A percentile compares a stretch with the other conserved stretches of the same genome.
Conservation (phyloP, 2,329 filamentous ascomycete species). For the Scytalidium sp. region DNA sequence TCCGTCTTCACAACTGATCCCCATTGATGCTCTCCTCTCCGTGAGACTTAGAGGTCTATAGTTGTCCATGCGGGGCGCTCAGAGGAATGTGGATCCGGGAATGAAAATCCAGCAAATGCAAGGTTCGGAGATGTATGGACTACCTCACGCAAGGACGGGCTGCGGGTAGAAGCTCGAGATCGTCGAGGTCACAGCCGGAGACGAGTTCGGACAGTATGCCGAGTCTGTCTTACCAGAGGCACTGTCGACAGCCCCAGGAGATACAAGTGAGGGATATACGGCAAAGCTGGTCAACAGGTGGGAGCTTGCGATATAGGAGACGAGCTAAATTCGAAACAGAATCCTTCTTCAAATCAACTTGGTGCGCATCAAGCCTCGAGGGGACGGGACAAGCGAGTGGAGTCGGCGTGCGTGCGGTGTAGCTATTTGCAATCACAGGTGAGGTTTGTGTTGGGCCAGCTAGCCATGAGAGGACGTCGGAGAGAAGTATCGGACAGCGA, state of each 20-base stretch:
- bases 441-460: background rate
- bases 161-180: background rate
- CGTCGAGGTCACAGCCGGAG: background rate
- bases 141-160: background rate
- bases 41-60: constrained; percentile 56
- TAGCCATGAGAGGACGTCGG: background rate
- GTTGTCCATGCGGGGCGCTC: constrained; percentile 20
- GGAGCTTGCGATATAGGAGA: background rate
- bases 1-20: constrained; percentile 47
- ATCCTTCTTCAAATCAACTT: background rate
- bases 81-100: background rate
- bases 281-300: background rate
- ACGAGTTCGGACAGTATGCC: background rate
- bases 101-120: background rate
- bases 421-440: background rate
- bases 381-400: background rate
- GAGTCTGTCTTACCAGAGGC: background rate
- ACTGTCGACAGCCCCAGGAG: background rate
- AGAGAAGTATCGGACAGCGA: background rate
- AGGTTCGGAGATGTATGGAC: background rate
- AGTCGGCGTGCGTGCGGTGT: background rate
- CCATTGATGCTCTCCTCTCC: constrained; percentile 56
- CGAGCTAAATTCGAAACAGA: background rate
- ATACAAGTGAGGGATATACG: too few relatives aligned
- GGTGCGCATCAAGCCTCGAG: background rate